Conservation (phyloP, 768 basidiomycete species). For the Neoboletus brunneissimus region DNA sequence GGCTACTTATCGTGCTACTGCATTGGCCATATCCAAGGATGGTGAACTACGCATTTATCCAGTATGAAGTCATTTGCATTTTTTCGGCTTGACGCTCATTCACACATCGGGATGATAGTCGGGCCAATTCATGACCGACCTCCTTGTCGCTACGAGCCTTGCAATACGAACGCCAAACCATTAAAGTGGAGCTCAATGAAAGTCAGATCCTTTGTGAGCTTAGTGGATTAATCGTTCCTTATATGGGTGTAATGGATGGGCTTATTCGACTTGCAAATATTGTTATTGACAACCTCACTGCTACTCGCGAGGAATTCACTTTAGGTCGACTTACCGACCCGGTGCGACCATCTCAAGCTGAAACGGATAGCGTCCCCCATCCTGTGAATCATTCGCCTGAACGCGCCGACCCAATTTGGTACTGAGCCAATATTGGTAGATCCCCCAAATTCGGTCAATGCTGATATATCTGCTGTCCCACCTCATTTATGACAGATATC, state of each 20-base stretch:
- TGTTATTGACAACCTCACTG: background rate
- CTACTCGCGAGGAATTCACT: background rate
- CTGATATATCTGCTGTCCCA: background rate
- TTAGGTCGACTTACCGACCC: background rate
- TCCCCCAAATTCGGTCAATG: background rate
- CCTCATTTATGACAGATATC: too few species aligned
- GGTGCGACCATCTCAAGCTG: background rate
- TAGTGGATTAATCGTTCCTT: background rate
- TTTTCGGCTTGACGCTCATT: background rate
- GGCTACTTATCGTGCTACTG: constrained; percentile 27
- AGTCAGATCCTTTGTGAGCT: background rate
- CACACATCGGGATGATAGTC: constrained; percentile 8
- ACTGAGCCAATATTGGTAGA: background rate
- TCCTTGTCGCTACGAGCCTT: constrained; percentile 29
- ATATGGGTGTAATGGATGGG: background rate
- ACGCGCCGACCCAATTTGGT: background rate
- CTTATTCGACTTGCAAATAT: background rate
- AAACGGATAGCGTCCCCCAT: background rate
- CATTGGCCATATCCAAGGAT: constrained; percentile 27
- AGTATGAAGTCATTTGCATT: constrained; percentile 10
- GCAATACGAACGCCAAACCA: constrained; percentile 23
- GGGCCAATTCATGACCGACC: constrained; percentile 25
- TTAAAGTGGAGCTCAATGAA: constrained; percentile 1
- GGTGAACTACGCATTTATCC: constrained; percentile 28
- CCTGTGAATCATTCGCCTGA: background rate